These are phyloP conservation scores for Blastobotrys raffinosifermentans DNA, from an alignment of 1,139 yeast genomes.

Conservation along the genomic window DNA sequence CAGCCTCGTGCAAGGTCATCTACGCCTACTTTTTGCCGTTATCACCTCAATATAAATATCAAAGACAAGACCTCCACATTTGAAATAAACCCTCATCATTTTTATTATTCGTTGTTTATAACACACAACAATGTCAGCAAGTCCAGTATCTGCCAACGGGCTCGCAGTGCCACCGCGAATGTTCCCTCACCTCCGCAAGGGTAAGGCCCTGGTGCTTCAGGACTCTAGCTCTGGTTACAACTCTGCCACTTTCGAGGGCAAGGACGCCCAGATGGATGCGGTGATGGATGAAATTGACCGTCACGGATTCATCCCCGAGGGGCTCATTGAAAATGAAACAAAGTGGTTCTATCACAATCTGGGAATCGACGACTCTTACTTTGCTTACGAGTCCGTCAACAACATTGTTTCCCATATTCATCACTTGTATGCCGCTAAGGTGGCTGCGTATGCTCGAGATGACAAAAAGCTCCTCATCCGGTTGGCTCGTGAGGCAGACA, in stretches of 20 bases:
- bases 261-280: conserved; percentile 70
- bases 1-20: neutral
- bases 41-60: neutral
- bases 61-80: neutral
- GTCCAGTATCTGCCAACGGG: neutral
- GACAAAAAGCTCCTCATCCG: conserved; percentile 58
- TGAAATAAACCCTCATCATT: neutral
- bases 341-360: conserved; percentile 83
- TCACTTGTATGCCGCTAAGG: conserved; percentile 86
- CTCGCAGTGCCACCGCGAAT: conserved; percentile 1
- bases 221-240: conserved; percentile 51
- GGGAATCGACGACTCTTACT: conserved; percentile 87
- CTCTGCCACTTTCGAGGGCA: conserved; percentile 71
- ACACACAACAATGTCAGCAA: neutral
- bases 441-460: conserved; percentile 71
- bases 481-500: conserved; percentile 68
- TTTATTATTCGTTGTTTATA: neutral
- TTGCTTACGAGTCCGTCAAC: conserved; percentile 75
- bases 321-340: conserved; percentile 77
- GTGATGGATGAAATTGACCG: conserved; percentile 79
- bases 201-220: conserved; percentile 19
- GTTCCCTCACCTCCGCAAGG: neutral
- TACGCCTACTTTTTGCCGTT: neutral
- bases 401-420: conserved; percentile 78
- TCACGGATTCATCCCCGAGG: conserved; percentile 85